Conservation (phyloP, 2,329 filamentous ascomycete genomes). For the Alternaria ventricosa region DNA sequence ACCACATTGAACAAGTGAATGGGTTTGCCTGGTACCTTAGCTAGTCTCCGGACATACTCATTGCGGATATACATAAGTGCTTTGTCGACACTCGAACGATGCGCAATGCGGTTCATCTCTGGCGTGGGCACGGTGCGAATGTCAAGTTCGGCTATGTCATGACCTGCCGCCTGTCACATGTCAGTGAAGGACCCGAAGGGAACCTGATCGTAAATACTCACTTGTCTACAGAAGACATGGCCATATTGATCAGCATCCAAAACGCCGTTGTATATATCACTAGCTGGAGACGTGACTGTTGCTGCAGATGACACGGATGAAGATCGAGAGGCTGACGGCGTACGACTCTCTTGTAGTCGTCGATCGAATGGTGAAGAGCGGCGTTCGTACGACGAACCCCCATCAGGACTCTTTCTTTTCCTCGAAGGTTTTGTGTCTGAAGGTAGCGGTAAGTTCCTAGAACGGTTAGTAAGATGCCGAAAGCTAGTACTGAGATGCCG, state of each 20-base stretch:
- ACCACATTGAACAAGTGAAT: constrained; percentile 70
- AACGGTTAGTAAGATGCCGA: constrained; percentile 5
- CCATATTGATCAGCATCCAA: constrained; percentile 48
- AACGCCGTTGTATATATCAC: constrained; percentile 51
- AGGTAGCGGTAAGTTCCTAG: neutral
- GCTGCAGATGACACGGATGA: constrained; percentile 27
- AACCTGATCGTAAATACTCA: constrained; percentile 16
- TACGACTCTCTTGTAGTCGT: constrained; percentile 13
- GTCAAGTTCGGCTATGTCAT: constrained; percentile 36
- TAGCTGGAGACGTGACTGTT: neutral
- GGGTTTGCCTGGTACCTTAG: constrained; percentile 31
- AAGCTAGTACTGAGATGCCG: neutral
- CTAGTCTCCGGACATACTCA: constrained; percentile 45
- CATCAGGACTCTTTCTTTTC: constrained; percentile 39
- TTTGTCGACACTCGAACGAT: constrained; percentile 28
- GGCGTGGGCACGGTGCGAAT: constrained; percentile 43
- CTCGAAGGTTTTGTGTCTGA: neutral
- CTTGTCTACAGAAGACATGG: constrained; percentile 43
- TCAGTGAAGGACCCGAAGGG: neutral
- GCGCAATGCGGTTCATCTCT: constrained; percentile 45
- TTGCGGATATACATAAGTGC: constrained; percentile 48
- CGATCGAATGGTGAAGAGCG: constrained; percentile 32
- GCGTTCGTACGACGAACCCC: constrained; percentile 17
- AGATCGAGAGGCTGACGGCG: constrained; percentile 31
- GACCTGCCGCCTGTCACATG: constrained; percentile 15